Evolutionary conservation across 495 filamentous ascomycete genomes (phyloP).

Genomic region (Trichodelitschia bisporula): DNA sequence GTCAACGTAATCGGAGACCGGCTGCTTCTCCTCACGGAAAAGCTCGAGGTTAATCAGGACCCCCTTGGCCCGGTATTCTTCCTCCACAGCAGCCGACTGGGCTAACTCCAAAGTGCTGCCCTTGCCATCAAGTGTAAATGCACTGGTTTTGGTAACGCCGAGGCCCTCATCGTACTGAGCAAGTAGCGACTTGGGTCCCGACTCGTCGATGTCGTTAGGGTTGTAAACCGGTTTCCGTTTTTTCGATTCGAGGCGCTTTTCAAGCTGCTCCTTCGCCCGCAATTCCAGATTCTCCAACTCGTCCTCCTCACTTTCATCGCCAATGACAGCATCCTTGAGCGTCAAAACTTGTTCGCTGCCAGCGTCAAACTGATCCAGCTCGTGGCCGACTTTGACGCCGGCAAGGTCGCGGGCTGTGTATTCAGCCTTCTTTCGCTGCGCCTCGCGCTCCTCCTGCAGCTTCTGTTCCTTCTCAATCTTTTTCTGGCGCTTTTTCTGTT

Average conservation of each 20-base stretch:
- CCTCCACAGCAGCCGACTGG: constrained; percentile 30
- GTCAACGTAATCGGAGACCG: constrained; percentile 70
- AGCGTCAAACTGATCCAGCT: constrained; percentile 44
- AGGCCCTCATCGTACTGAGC: constrained; percentile 92
- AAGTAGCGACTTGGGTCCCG: constrained; percentile 38
- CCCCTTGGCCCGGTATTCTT: constrained; percentile 33
- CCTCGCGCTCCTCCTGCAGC: constrained; percentile 48
- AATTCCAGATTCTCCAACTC: constrained; percentile 71
- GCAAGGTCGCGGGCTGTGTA: constrained; percentile 69
- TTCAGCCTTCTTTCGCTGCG: constrained; percentile 29
- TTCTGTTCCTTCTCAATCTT: constrained; percentile 59
- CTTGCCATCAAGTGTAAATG: constrained; percentile 59
- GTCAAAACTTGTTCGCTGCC: constrained; percentile 64
- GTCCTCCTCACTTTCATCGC: constrained; percentile 74
- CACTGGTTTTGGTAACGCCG: constrained; percentile 70
- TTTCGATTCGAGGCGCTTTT: constrained; percentile 60
- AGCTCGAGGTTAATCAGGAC: constrained; percentile 57
- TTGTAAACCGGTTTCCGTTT: constrained; percentile 84
- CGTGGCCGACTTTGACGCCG: constrained; percentile 79
- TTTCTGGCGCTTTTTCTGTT: constrained; percentile 75
- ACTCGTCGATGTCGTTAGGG: constrained; percentile 46
- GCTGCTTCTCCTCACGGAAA: constrained; percentile 35
- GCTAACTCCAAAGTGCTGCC: constrained; percentile 41
- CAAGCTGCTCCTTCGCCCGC: constrained; percentile 49
- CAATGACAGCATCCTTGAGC: constrained; percentile 69